phyloP scores from a whole-genome alignment of 495 filamentous ascomycete genomes.

The Aspergillus indologenus region DNA sequence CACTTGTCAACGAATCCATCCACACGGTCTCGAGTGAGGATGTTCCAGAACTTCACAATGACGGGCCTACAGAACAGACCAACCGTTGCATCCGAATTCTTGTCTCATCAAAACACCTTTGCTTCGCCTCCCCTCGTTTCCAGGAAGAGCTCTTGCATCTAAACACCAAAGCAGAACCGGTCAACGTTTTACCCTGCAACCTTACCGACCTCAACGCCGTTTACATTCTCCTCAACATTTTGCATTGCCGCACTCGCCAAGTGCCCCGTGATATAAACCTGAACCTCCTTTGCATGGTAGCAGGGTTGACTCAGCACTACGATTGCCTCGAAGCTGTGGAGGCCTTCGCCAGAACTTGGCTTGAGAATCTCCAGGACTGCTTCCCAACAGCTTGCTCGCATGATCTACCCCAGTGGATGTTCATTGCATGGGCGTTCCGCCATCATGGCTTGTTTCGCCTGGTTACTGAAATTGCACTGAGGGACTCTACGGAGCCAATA shows the following conservation, averaged over 20 bases:
- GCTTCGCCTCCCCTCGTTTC: conserved; percentile 42
- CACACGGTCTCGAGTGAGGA: not conserved
- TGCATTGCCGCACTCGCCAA: conserved; percentile 42
- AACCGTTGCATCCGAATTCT: conserved; percentile 16
- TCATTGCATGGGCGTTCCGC: conserved; percentile 27
- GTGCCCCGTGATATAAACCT: conserved; percentile 37
- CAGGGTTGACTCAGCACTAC: conserved; percentile 48
- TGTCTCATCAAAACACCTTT: conserved; percentile 47
- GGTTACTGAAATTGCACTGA: conserved; percentile 7
- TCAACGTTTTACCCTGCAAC: conserved; percentile 24
- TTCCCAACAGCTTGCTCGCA: conserved; percentile 14
- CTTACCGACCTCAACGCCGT: conserved; percentile 37
- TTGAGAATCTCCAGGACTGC: conserved; percentile 14
- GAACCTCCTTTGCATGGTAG: conserved; percentile 43
- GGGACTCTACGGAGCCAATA: not conserved
- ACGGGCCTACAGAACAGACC: not conserved
- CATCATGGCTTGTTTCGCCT: not conserved
- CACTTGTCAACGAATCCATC: not conserved
- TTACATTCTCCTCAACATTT: conserved; percentile 42
- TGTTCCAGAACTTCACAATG: not conserved
- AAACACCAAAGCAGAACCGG: not conserved
- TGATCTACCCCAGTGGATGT: conserved; percentile 30
- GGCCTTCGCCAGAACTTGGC: conserved; percentile 43
- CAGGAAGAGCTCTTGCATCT: not conserved
- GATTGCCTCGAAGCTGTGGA: conserved; percentile 43